phyloP scores from a whole-genome alignment of 768 basidiomycete species.

The Tricholoma flavovirens region DNA sequence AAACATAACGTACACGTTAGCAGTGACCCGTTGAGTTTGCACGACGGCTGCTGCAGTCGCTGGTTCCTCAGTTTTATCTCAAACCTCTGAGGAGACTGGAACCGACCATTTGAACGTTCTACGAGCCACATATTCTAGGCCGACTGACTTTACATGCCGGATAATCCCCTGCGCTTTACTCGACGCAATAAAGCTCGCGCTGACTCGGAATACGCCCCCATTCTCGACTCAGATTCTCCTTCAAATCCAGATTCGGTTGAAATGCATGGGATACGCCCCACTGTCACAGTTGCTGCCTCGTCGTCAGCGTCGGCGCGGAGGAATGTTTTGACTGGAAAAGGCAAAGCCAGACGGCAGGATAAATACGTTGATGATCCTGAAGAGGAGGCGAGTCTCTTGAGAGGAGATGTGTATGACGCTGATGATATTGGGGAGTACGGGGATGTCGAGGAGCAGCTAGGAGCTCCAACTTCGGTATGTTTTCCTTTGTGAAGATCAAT shows the following conservation, averaged over 20 bases:
- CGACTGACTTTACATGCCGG: slow-evolving; percentile 41
- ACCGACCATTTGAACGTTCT: not conserved
- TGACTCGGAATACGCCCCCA: slow-evolving; percentile 43
- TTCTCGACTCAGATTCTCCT: slow-evolving; percentile 25
- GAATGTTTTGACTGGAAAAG: slow-evolving; percentile 30
- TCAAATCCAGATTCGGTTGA: slow-evolving; percentile 20
- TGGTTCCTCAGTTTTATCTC: not conserved
- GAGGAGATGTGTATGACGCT: slow-evolving; percentile 30
- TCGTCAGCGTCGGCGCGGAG: slow-evolving; percentile 17
- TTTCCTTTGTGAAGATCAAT: slow-evolving; percentile 2
- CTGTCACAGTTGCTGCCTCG: slow-evolving; percentile 22
- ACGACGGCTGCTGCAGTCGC: not conserved
- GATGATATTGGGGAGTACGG: slow-evolving; percentile 33
- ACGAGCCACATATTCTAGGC: not conserved
- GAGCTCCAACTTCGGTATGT: not conserved
- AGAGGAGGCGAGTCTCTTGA: slow-evolving; percentile 51
- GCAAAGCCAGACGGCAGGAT: slow-evolving; percentile 44
- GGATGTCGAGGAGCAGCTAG: slow-evolving; percentile 3
- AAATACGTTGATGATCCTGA: slow-evolving; percentile 60
- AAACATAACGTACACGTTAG: not conserved
- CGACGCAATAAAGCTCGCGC: slow-evolving; percentile 45
- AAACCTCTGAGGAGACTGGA: not conserved
- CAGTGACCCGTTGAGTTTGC: not conserved
- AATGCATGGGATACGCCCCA: slow-evolving; percentile 14
- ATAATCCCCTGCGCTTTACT: slow-evolving; percentile 65